Conservation (phyloP, 2,329 filamentous ascomycete genomes). For the Pestalotiopsis sp. region DNA sequence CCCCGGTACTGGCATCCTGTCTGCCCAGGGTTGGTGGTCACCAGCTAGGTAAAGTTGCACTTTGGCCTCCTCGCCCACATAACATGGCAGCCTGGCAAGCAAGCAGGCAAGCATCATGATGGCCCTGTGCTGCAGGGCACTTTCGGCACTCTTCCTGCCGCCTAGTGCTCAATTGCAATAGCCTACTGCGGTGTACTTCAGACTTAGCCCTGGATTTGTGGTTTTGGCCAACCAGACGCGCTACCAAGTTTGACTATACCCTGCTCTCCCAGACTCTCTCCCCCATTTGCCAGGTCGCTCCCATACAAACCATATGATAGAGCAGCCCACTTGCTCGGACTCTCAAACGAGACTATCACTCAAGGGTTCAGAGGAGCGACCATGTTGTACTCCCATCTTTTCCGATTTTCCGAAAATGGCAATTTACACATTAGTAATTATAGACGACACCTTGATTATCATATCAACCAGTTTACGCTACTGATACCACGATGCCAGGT, state of each 20-base stretch:
- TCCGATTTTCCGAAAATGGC: no score
- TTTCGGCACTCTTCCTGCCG: background rate
- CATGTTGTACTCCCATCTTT: background rate
- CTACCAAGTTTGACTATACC: no score
- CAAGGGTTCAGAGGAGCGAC: background rate
- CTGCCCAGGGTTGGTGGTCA: background rate
- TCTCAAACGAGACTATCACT: no score
- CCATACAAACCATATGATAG: background rate
- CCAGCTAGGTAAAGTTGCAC: background rate
- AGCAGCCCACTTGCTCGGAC: background rate
- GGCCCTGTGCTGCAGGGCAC: background rate
- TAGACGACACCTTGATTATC: no score
- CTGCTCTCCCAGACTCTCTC: no score
- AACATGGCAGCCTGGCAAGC: background rate
- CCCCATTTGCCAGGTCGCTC: no score
- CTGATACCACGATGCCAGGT: no score
- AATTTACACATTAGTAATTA: no score
- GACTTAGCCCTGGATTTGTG: no score
- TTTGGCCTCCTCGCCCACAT: background rate
- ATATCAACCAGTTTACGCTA: no score
- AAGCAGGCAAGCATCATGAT: no score
- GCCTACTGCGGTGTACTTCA: background rate
- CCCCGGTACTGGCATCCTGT: background rate
- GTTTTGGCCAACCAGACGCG: no score
- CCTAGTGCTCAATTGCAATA: background rate